These are phyloP conservation scores for Myotisia sp. DNA, from an alignment of 2,329 filamentous ascomycete species.

Conservation along the genomic window DNA sequence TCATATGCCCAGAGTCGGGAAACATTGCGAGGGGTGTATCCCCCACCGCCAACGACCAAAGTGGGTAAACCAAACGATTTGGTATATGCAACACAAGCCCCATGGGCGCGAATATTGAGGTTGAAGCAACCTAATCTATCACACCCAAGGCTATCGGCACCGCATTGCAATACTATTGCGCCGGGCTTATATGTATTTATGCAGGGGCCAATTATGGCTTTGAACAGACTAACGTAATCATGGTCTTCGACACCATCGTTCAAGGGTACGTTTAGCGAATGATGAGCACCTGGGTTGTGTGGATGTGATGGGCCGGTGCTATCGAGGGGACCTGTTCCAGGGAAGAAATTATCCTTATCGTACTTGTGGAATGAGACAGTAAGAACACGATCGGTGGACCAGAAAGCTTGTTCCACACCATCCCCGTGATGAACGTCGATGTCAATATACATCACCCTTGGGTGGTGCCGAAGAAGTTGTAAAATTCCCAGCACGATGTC, in stretches of 20 bases:
- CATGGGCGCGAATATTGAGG: slow-evolving; percentile 87
- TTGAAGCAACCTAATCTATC: slow-evolving; percentile 93
- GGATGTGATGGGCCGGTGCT: slow-evolving; percentile 73
- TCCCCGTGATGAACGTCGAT: slow-evolving; percentile 89
- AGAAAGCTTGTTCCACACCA: slow-evolving; percentile 82
- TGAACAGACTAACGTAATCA: slow-evolving; percentile 76
- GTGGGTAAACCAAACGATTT: slow-evolving; percentile 69
- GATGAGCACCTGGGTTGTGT: slow-evolving; percentile 74
- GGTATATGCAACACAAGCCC: slow-evolving; percentile 76
- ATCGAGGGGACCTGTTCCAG: slow-evolving; percentile 74
- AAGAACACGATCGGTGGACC: slow-evolving; percentile 77
- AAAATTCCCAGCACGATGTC: slow-evolving; percentile 92
- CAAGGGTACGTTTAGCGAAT: slow-evolving; percentile 79
- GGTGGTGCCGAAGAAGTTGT: slow-evolving; percentile 65
- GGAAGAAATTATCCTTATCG: slow-evolving; percentile 72
- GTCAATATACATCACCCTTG: slow-evolving; percentile 85
- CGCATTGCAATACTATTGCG: slow-evolving; percentile 88
- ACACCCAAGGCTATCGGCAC: slow-evolving; percentile 84
- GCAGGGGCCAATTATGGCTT: slow-evolving; percentile 61
- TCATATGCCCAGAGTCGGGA: slow-evolving; percentile 95
- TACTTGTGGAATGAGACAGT: slow-evolving; percentile 96
- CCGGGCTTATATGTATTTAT: slow-evolving; percentile 74
- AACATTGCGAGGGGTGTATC: slow-evolving; percentile 92
- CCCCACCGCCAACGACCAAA: slow-evolving; percentile 83
- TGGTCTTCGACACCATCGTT: slow-evolving; percentile 83